Percentiles rank a stretch among this genome's conserved stretches.
phyloP scores from a whole-genome alignment of 768 basidiomycete genomes.

The Lactarius hatsudake region DNA sequence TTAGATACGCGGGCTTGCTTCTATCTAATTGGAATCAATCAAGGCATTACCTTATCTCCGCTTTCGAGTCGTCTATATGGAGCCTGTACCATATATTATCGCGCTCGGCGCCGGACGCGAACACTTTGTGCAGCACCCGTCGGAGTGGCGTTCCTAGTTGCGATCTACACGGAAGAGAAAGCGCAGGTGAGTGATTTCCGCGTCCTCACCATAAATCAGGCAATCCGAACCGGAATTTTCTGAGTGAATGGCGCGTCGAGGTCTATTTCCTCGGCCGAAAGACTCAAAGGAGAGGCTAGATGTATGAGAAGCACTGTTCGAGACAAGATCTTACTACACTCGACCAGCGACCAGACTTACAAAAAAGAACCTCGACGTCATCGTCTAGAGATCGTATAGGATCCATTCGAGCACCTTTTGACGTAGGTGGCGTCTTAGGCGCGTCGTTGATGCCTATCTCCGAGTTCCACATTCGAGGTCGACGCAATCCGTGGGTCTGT shows the following conservation, averaged over 20 bases:
- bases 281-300: conserved; percentile 25
- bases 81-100: conserved; percentile 34
- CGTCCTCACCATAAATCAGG: not conserved
- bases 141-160: conserved; percentile 32
- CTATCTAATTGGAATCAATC: not conserved
- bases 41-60: conserved; percentile 19
- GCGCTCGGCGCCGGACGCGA: conserved; percentile 33
- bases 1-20: not conserved
- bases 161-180: conserved; percentile 2
- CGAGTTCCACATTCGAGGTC: not conserved
- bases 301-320: not conserved
- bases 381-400: conserved; percentile 19
- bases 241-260: conserved; percentile 42
- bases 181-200: not conserved
- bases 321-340: conserved; percentile 22
- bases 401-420: not conserved
- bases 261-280: conserved; percentile 36
- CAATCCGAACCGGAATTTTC: conserved; percentile 41
- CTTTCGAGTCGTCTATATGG: conserved; percentile 31
- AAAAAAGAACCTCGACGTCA: conserved; percentile 30
- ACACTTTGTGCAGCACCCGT: conserved; percentile 38
- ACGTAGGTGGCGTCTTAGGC: not conserved
- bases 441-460: not conserved
- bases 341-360: conserved; percentile 33
- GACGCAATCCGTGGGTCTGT: not conserved